These are phyloP conservation scores for Penicillium canariense DNA, from an alignment of 495 filamentous ascomycete genomes.

Conservation along the genomic window DNA sequence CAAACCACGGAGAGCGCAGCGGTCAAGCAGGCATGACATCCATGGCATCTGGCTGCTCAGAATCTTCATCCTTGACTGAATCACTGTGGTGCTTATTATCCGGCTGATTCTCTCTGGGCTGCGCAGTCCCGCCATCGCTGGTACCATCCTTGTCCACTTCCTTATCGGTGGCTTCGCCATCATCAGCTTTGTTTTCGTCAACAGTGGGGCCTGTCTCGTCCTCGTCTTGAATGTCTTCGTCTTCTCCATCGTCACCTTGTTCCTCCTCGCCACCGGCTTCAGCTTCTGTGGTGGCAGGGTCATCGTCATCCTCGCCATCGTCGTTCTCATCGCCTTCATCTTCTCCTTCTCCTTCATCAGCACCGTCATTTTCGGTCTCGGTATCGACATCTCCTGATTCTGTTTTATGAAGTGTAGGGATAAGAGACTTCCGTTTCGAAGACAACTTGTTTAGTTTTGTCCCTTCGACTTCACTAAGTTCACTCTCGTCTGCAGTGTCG, in stretches of 20 bases:
- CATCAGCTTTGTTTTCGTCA: constrained; percentile 14
- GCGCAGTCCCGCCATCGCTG: constrained; percentile 6
- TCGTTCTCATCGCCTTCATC: constrained; percentile 19
- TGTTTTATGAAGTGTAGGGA: constrained; percentile 34
- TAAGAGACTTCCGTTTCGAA: constrained; percentile 26
- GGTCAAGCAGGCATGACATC: constrained; percentile 14
- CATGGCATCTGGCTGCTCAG: constrained; percentile 18
- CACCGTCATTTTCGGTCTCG: constrained; percentile 31
- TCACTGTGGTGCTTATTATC: constrained; percentile 14
- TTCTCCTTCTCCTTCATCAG: constrained; percentile 42
- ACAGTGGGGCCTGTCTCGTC: constrained; percentile 16
- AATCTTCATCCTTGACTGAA: constrained; percentile 6
- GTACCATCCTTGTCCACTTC: constrained; percentile 22
- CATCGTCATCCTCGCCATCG: constrained; percentile 13
- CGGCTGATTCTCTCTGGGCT: constrained; percentile 16
- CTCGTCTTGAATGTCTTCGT: constrained; percentile 26
- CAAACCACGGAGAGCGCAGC: background rate
- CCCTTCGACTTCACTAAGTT: constrained; percentile 67
- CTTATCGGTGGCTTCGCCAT: constrained; percentile 9
- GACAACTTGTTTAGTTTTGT: constrained; percentile 43
- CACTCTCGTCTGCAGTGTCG: constrained; percentile 78
- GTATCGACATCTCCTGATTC: constrained; percentile 20
- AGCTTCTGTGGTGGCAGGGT: constrained; percentile 14
- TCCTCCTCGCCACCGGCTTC: constrained; percentile 19
- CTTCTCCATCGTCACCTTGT: constrained; percentile 19